Base-by-base conservation (phyloP, 148 eudicot species). In the Agrostemma githago region DNA sequence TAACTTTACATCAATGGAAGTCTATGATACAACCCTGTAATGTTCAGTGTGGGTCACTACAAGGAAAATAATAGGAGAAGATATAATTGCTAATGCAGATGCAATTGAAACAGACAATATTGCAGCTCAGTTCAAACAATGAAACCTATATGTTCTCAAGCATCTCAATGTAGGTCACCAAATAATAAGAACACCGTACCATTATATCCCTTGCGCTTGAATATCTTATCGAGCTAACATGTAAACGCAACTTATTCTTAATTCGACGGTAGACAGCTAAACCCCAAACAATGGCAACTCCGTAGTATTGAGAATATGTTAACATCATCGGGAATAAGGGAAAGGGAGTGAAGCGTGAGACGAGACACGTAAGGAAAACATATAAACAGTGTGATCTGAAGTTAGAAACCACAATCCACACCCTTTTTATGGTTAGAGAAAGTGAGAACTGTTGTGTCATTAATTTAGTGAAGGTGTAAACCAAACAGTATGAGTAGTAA, bases 11-110 rank as follows among this genome's bases (percentile, higher is more conserved):
- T 56, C 26, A 26, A 16, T 41, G 42, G 21, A 44, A 46, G 20
- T 34, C 61, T 8, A 42, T 44, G 43, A 65, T 8, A 58, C 26
- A 26, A 65, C 17, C 19, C 0, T 34, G 44, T 68, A 51, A 26
- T 17, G 56, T 40, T 37, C 65, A 72, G 39, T 70, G 53, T 37
- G 58, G 20, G 64, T 54, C 70, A 20, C 66, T 37, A 77, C 79
- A 70, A 34, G 63, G 12, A 69, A 69, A 41, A 38, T 5, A 66
- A 12, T 11, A 15, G 34, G 72, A 62, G 34, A 54, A 16, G 12
- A 51, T 12, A 37, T 61, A 53, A 57, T 7, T 20, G 21, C 57
- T 14, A 5, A 41, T 39, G 12, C 60, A 40, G 26, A 21, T 14
- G 44, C 16, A 66, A 57, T 53, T 19, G 16, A 42, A 66, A 41